Percentiles rank a stretch among this genome's conserved stretches.
Conservation (phyloP, 2,329 filamentous ascomycete genomes). For the Paracamarosporium sp. region DNA sequence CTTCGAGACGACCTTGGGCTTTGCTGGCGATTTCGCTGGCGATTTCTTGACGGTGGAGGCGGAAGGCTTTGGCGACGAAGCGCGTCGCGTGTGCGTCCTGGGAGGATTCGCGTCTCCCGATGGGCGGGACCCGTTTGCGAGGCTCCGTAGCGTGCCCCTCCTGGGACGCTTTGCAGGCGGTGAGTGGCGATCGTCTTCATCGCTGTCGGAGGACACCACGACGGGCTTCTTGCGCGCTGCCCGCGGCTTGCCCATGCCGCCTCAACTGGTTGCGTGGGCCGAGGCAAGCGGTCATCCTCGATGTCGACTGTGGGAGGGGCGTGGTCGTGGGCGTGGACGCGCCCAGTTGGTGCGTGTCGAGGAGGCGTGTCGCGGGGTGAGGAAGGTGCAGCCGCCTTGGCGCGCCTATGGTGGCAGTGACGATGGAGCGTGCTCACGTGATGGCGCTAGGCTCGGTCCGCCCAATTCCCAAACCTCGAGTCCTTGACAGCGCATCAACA, state of each 20-base stretch:
- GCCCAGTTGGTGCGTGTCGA: constrained; percentile 13
- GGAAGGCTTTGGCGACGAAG: constrained; percentile 28
- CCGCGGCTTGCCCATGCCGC: constrained; percentile 49
- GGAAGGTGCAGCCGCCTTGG: constrained; percentile 19
- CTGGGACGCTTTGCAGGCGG: constrained; percentile 39
- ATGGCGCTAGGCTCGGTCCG: not conserved
- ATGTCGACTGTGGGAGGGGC: constrained; percentile 16
- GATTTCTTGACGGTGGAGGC: constrained; percentile 29
- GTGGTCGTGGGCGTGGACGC: constrained; percentile 18
- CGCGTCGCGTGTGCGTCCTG: constrained; percentile 26
- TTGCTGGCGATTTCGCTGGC: constrained; percentile 41
- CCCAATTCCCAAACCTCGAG: not conserved
- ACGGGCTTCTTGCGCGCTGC: constrained; percentile 45
- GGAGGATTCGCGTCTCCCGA: constrained; percentile 22
- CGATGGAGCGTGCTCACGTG: constrained; percentile 13
- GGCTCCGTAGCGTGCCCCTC: constrained; percentile 35
- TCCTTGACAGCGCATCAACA: constrained; percentile 18
- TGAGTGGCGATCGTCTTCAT: constrained; percentile 32
- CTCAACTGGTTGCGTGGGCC: constrained; percentile 20
- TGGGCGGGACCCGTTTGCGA: constrained; percentile 21
- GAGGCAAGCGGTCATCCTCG: constrained; percentile 39
- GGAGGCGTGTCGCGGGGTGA: constrained; percentile 13
- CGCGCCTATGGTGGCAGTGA: constrained; percentile 3
- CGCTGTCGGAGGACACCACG: constrained; percentile 45
- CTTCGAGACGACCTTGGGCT: constrained; percentile 47